These are phyloP conservation scores for Penstemon eatonii DNA, from an alignment of 257 asterid genomes.

Conservation along the genomic window DNA sequence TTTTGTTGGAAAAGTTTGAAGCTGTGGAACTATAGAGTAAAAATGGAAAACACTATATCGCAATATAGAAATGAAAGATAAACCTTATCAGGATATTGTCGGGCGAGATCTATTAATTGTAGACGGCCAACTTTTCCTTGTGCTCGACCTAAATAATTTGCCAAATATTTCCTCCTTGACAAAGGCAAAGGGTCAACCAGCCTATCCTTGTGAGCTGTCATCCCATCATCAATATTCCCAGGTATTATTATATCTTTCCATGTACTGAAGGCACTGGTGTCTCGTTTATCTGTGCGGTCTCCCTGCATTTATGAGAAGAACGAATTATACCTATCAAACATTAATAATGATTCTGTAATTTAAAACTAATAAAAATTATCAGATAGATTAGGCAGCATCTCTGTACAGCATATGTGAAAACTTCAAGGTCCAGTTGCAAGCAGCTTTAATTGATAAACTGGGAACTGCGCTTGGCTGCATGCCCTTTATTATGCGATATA, in stretches of 20 bases:
- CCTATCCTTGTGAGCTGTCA: slow-evolving; percentile 62
- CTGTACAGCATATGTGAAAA: slow-evolving; percentile 1
- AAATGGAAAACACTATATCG: background rate
- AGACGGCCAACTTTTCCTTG: slow-evolving; percentile 90
- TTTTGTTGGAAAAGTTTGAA: slow-evolving; percentile 13
- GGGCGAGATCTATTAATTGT: slow-evolving; percentile 76
- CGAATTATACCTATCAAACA: slow-evolving; percentile 5
- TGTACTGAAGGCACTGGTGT: slow-evolving; percentile 84
- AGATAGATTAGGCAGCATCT: background rate
- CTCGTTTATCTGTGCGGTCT: slow-evolving; percentile 93
- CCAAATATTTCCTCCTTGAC: slow-evolving; percentile 75
- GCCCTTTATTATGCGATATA: too few species aligned
- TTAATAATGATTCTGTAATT: slow-evolving; percentile 6
- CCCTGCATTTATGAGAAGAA: slow-evolving; percentile 52
- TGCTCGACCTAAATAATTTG: slow-evolving; percentile 89
- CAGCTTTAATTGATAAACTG: too few species aligned
- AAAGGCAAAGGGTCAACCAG: slow-evolving; percentile 83
- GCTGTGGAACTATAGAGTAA: background rate
- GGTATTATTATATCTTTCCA: slow-evolving; percentile 98
- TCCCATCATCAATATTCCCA: slow-evolving; percentile 94
- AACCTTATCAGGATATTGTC: slow-evolving; percentile 85
- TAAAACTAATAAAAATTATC: background rate
- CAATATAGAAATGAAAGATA: slow-evolving; percentile 29
- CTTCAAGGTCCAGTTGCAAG: background rate
- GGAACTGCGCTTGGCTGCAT: background rate